These are phyloP conservation scores for Botrytis fabae DNA, from an alignment of 2,329 filamentous ascomycete species.

Conservation along the genomic window DNA sequence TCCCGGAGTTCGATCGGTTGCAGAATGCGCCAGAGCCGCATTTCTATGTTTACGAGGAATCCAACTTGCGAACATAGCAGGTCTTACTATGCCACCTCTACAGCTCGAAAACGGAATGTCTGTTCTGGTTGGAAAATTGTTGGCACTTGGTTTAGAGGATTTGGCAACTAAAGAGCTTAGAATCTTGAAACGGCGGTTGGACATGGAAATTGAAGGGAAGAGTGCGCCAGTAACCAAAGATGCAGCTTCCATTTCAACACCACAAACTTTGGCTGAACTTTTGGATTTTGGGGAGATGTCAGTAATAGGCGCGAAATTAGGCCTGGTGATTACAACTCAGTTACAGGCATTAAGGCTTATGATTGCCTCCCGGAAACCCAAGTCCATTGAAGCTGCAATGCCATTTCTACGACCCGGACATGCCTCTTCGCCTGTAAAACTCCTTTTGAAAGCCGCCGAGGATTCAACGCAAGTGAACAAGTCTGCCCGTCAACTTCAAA, in stretches of 20 bases:
- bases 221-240: constrained; percentile 30
- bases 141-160: constrained; percentile 64
- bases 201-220: constrained; percentile 43
- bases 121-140: constrained; percentile 64
- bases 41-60: constrained; percentile 64
- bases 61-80: constrained; percentile 52
- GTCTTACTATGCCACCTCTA: constrained; percentile 57
- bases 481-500: constrained; percentile 64
- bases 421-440: constrained; percentile 56
- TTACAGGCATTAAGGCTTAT: constrained; percentile 65
- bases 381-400: constrained; percentile 58
- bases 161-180: constrained; percentile 68
- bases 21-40: constrained; percentile 67
- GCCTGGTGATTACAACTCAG: constrained; percentile 63
- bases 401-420: constrained; percentile 55
- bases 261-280: constrained; percentile 55
- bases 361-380: constrained; percentile 58
- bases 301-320: constrained; percentile 48
- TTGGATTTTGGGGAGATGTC: constrained; percentile 58
- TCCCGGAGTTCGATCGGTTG: constrained; percentile 41
- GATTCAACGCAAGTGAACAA: constrained; percentile 54
- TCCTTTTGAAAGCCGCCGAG: constrained; percentile 51
- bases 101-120: constrained; percentile 75
- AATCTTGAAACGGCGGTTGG: constrained; percentile 63
- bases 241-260: constrained; percentile 44